Evolutionary conservation across 2,329 filamentous ascomycete species (phyloP), one percentile per base, ranked within the genome.

Genomic region (Eutypella sp.): DNA sequence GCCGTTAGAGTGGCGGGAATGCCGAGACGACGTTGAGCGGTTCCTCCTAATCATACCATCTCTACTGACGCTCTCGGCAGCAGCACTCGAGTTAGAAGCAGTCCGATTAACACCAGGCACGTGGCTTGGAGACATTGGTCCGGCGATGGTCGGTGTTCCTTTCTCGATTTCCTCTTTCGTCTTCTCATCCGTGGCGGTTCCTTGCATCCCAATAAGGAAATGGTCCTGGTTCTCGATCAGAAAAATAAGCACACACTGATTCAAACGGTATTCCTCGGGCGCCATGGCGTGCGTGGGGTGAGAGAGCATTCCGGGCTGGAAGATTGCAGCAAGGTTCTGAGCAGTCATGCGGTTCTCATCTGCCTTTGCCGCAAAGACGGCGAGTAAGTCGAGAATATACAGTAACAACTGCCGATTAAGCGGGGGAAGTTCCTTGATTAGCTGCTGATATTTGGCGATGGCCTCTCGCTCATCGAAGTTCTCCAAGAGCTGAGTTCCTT

Each of bases 161-260:
- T 91, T 84, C 53, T 82, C 75, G 37, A 85, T 77, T 56, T 80
- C 77, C 56, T 79, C 72, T 55, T 78, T 77, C 1, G 80, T 84
- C 61, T 78, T 84, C 62, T 95, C 89, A 62, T 96, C 91, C n/a
- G 91, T 88, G n/a, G 83, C 91, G n/a, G 91, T 96, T 38, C 93
- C 93, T 62, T 90, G 89, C 93, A 99, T 99, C 45, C 93, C 93
- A 53, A 99, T 95, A 54, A 99, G 73, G 74, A 99, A 99, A 67
- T 96, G 89, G 61, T 99, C 93, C 65, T 99, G 93, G 59, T 99
- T 96, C 63, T 97, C 91, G 55, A 99, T 99, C 56, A 99, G 72
- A 67, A 99, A 99, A 42, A 99, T 96, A 52, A 99, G 78, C 18
- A 99, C 92, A 59, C 93, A 92, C 74, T 99, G 93, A 63, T 95